Evolutionary conservation across 2,329 filamentous ascomycete genomes (phyloP).

Genomic region (Raffaelea albimanens): DNA sequence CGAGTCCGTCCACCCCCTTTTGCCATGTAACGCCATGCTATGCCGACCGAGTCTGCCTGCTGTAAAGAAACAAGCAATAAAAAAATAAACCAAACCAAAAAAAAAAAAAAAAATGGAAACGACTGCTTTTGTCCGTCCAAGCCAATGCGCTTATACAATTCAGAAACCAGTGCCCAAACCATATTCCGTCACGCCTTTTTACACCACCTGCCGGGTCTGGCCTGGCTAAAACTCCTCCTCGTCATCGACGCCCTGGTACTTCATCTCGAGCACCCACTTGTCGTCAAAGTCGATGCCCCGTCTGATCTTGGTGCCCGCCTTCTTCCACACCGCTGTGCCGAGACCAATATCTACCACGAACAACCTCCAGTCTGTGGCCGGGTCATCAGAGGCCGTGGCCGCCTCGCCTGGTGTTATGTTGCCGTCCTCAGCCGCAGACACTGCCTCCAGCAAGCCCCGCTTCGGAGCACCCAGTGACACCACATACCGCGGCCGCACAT

Average conservation of each 20-base stretch:
- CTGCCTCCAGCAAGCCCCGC: constrained; percentile 68
- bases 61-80: no score
- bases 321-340: constrained; percentile 72
- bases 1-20: no score
- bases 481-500: constrained; percentile 72
- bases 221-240: no score
- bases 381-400: constrained; percentile 27
- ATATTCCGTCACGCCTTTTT: no score
- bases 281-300: constrained; percentile 83
- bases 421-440: constrained; percentile 26
- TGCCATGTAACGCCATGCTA: no score
- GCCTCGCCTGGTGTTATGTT: background rate
- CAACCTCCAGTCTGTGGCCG: constrained; percentile 56
- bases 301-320: constrained; percentile 69
- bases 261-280: constrained; percentile 72
- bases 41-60: no score
- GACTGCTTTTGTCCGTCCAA: no score
- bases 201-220: no score
- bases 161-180: no score
- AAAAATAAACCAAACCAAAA: no score
- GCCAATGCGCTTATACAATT: no score
- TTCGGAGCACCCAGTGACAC: constrained; percentile 83
- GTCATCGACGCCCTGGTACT: constrained; percentile 1
- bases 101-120: no score
- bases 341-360: constrained; percentile 84